Evolutionary conservation across 306 rosid species (phyloP), one percentile per base, ranked within the genome.

Genomic region (Spatholobus suberectus): DNA sequence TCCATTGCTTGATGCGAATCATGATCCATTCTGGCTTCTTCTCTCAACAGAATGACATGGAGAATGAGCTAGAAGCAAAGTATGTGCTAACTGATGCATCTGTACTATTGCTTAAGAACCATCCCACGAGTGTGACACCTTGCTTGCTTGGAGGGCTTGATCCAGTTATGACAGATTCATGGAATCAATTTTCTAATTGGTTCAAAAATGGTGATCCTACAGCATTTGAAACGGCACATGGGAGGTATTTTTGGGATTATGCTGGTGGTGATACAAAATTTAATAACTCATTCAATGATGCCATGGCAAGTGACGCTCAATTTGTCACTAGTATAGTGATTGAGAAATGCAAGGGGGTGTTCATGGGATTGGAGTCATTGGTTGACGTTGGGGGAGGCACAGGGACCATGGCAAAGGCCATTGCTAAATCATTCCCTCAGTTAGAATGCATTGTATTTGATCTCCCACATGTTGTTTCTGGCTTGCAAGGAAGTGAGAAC

Each of bases 321-420:
- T 54, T 82, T 18, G 23, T 82, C 3, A 3, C 15, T 0, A 57
- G 9, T 34, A 35, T 83, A 35, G 52, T 69, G 54, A 57, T 54
- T 15, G 86, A 82, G 73, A 82, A 75, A n/a, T 82, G 62, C 17
- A 29, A 27, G 5, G 38, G 0, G 20, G 40, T 54, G 51, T 75
- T 82, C 21, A 5, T 20, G 3, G 81, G 77, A 27, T 66, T 75
- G 52, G 71, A 54, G 6, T 75, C 85, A 67, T 82, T 75, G 77
- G 81, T 82, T 75, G 85, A 82, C 74, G 81, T 82, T 82, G 85
- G 81, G 23, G 85, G 85, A 66, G 81, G 85, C 40, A 82, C 81
- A 3, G 81, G 85, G 29, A 20, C 71, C 11, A 3, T 82, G 70
- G 77, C 81, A 66, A 82, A 41, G 15, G 71, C 71, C 18, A 26